Base-by-base conservation (phyloP, 768 basidiomycete species). In the Wakefieldia striispora region DNA sequence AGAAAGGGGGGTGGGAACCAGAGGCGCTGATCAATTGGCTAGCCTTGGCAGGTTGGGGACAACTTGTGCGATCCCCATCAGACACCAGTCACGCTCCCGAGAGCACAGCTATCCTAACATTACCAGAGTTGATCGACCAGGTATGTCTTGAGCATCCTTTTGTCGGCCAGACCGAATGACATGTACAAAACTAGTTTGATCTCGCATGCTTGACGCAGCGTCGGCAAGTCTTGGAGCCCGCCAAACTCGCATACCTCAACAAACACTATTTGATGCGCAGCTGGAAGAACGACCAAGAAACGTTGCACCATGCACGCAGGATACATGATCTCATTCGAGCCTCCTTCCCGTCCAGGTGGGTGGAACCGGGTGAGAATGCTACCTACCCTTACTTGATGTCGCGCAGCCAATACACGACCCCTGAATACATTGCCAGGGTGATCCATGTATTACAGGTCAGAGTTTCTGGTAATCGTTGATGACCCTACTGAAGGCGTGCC, bases 11-110 rank as follows among this genome's bases (percentile, higher is more conserved):
- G 0, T 98, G 91, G 85, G 95, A 98, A 61, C 89, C 93, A 0
- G 77, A 78, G 37, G 92, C 94, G 2, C 68, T 99, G 13, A 69
- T 95, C 21, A 98, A 99, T 61, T 98, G 95, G 86, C 78, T 97
- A 8, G 91, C 92, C 6, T 73, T 98, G 16, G 86, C 91, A n/a
- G 95, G 97, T 1, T 97, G 95, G 91, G 91, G 93, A 20, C 60
- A 81, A 77, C 10, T 74, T 78, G 9, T 75, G 75, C 46, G 58
- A 26, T 54, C 64, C 36, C 44, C 65, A 58, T 48, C n/a, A n/a
- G n/a, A n/a, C n/a, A n/a, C n/a, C n/a, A n/a, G n/a, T n/a, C n/a
- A n/a, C n/a, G n/a, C n/a, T n/a, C n/a, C n/a, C n/a, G n/a, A n/a
- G n/a, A n/a, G 84, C 60, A 88, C 84, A 1, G 68, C 74, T 12